These are phyloP conservation scores for Melampsora larici-populina DNA, from an alignment of 1,284 basidiomycete species.

Conservation along the genomic window DNA sequence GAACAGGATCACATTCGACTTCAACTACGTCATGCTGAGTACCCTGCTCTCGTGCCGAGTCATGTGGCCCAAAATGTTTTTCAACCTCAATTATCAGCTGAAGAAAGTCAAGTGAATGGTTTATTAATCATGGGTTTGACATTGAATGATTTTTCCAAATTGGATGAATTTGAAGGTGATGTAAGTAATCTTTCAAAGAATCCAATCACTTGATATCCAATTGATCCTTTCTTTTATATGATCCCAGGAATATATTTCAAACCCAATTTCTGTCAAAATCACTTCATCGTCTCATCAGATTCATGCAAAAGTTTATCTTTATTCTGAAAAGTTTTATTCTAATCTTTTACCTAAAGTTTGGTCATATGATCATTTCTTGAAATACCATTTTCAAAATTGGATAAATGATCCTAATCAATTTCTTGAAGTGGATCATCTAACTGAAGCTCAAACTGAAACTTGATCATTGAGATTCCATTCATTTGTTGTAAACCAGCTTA, in stretches of 20 bases:
- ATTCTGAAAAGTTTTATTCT: not conserved
- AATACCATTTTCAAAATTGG: not conserved
- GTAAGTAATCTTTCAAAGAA: not conserved
- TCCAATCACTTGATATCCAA: not conserved
- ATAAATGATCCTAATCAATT: not conserved
- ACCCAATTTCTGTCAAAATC: not conserved
- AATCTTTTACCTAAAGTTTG: not conserved
- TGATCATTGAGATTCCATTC: no score
- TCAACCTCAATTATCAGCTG: not conserved
- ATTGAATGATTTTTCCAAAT: not conserved
- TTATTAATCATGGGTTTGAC: not conserved
- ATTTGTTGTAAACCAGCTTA: no score
- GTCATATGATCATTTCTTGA: not conserved
- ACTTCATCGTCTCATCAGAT: not conserved
- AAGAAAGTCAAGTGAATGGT: not conserved
- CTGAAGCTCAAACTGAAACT: no score
- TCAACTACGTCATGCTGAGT: no score
- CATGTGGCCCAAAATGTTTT: no score
- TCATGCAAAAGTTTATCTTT: not conserved
- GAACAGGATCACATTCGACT: no score
- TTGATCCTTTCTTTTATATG: not conserved
- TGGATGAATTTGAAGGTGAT: constrained; percentile 1
- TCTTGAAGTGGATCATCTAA: no score
- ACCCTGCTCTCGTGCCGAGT: no score
- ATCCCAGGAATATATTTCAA: no score